These are phyloP conservation scores for Oryza punctata DNA, from an alignment of 176 grass and related monocot species.

Conservation along the genomic window DNA sequence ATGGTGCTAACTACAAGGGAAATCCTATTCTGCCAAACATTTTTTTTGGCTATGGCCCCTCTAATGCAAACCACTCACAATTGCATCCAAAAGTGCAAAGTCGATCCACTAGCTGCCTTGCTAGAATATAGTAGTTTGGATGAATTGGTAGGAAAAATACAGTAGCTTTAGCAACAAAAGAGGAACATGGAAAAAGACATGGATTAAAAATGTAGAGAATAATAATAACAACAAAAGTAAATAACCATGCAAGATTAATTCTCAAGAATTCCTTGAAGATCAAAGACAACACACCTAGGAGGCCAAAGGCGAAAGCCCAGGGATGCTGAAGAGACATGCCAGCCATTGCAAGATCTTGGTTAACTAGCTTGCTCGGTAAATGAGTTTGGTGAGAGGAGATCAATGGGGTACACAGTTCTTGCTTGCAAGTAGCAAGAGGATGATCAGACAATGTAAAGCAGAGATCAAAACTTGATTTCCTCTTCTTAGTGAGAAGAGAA, in stretches of 20 bases:
- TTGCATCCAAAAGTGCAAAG: neutral
- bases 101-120: neutral
- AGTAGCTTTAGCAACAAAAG: neutral
- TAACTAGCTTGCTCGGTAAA: neutral
- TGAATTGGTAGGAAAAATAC: neutral
- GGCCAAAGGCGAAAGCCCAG: constrained; percentile 63
- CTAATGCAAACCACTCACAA: neutral
- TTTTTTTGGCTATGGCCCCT: neutral
- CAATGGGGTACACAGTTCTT: neutral
- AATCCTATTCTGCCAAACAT: neutral
- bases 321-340: constrained; percentile 60
- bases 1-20: neutral
- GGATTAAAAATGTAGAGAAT: neutral
- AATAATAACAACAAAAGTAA: neutral
- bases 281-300: constrained; percentile 49
- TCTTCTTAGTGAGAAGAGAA: neutral
- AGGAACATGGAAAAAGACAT: neutral
- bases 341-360: constrained; percentile 44
- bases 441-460: too few relatives aligned
- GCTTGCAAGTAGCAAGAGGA: neutral
- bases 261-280: neutral
- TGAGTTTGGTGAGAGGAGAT: neutral
- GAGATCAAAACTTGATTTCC: neutral
- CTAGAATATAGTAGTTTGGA: neutral
- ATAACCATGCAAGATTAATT: neutral